Evolutionary conservation across 305 asterid genomes (phyloP), one percentile per base, ranked within the genome.

Genomic region (Fraxinus latifolia): DNA sequence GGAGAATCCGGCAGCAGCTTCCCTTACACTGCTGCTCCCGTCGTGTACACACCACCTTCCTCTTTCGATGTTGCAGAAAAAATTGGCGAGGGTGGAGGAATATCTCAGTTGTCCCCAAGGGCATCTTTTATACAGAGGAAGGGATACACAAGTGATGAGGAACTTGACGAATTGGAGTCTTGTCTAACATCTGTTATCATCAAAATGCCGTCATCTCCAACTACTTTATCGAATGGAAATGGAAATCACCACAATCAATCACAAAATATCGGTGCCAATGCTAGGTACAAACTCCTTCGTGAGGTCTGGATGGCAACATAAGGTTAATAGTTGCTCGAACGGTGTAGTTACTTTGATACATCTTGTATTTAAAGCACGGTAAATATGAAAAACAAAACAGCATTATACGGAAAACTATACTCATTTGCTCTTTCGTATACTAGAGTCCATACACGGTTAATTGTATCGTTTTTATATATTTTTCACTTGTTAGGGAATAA

Each of bases 141-240:
- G 85, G 99, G 98, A 32, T 93, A 94, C 88, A 92, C 98, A 25
- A 94, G 98, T 9, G 98, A 94, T 3, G 99, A 94, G 76, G 98
- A 94, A 88, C 89, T 96, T 53, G 97, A 91, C 39, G 98, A 93
- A 81, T 84, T 94, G 71, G 95, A 94, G 86, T 87, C 89, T 74
- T 93, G 97, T 65, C 87, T 92, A 42, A 62, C 87, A 14, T 86
- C 89, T 25, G 89, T 89, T 31, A 83, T 90, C 37, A 84, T 90
- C 75, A 89, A 88, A 74, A 60, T 83, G 12, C 87, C 92, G 12
- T 76, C 82, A 9, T 88, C 94, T 74, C 86, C 91, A 0, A 80
- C 81, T 79, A 82, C 83, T 68, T 74, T 47, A 33, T 77, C 47
- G 2, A 74, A 21, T 34, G 81, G 84, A 7, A 82, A 81, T 42